Percentiles rank a stretch among this genome's conserved stretches.
Conservation (phyloP, 2,329 filamentous ascomycete species). For the Chaetomium sp. region DNA sequence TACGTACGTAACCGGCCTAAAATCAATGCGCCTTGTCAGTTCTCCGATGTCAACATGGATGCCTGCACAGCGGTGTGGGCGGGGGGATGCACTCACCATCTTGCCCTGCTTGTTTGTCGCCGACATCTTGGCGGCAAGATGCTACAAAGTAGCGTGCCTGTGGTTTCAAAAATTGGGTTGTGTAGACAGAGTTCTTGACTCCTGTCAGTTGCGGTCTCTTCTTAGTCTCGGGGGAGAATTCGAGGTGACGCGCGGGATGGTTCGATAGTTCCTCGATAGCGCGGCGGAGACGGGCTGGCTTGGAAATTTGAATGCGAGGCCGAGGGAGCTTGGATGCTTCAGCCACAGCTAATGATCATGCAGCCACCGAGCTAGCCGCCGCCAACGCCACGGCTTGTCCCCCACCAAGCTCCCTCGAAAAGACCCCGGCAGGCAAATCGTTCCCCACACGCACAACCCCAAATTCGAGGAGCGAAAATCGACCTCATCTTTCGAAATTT, state of each 20-base stretch:
- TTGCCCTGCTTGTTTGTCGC: constrained; percentile 92
- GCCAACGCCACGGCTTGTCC: constrained; percentile 30
- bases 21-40: constrained; percentile 59
- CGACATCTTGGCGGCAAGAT: constrained; percentile 59
- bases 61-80: constrained; percentile 43
- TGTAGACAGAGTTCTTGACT: constrained; percentile 43
- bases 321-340: constrained; percentile 37
- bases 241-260: constrained; percentile 47
- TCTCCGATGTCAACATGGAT: constrained; percentile 52
- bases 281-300: constrained; percentile 39
- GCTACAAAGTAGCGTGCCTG: constrained; percentile 48
- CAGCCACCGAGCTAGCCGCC: constrained; percentile 6
- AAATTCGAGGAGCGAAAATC: constrained; percentile 32
- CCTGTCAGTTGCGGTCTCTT: constrained; percentile 45
- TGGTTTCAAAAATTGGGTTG: constrained; percentile 49
- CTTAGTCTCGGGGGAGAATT: constrained; percentile 44
- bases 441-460: constrained; percentile 34
- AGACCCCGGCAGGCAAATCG: constrained; percentile 15
- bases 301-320: constrained; percentile 47
- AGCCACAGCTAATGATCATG: constrained; percentile 21
- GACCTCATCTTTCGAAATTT: constrained; percentile 28
- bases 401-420: constrained; percentile 30
- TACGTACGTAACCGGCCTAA: constrained; percentile 72
- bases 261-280: constrained; percentile 27
- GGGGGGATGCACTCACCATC: constrained; percentile 74